Conservation (phyloP, 805 yeast genomes). For the Wickerhamiella kurtzmanii region DNA sequence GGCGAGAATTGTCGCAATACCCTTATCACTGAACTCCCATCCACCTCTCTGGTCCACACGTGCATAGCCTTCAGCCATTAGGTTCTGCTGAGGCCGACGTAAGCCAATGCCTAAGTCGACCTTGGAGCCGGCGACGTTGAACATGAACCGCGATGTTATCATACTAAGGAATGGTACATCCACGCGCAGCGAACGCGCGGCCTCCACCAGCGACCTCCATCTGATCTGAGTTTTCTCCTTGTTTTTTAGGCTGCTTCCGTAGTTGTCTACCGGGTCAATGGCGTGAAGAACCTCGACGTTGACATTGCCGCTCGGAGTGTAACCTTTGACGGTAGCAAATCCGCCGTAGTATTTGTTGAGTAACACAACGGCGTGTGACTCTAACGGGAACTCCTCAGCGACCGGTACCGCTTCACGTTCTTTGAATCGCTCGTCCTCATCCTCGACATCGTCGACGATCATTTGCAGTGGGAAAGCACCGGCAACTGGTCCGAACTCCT, state of each 20-base stretch:
- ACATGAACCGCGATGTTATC: conserved; percentile 59
- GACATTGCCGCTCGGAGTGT: conserved; percentile 24
- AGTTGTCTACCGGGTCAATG: conserved; percentile 39
- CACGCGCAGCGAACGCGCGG: conserved; percentile 43
- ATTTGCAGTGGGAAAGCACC: conserved; percentile 65
- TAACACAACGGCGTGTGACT: conserved; percentile 58
- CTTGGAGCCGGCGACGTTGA: conserved; percentile 34
- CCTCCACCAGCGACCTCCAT: conserved; percentile 55
- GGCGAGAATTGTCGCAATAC: conserved; percentile 48
- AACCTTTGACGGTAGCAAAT: conserved; percentile 36
- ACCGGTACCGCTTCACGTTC: conserved; percentile 67
- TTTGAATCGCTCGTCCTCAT: conserved; percentile 59
- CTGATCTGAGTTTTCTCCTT: conserved; percentile 42
- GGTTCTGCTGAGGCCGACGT: conserved; percentile 64
- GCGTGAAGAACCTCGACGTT: conserved; percentile 20
- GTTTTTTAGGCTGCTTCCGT: conserved; percentile 48
- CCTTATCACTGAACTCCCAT: conserved; percentile 77
- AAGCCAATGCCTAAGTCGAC: conserved; percentile 62
- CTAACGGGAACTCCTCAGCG: conserved; percentile 67
- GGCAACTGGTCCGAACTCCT: conserved; percentile 44
- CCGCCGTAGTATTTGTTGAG: conserved; percentile 84
- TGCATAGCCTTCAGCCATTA: conserved; percentile 81
- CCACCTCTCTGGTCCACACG: conserved; percentile 40
- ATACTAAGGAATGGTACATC: conserved; percentile 58
- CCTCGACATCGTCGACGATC: conserved; percentile 57